Base-by-base conservation (phyloP, 108 stramenopile genomes). In the Cyclotella choctawhatcheeana region DNA sequence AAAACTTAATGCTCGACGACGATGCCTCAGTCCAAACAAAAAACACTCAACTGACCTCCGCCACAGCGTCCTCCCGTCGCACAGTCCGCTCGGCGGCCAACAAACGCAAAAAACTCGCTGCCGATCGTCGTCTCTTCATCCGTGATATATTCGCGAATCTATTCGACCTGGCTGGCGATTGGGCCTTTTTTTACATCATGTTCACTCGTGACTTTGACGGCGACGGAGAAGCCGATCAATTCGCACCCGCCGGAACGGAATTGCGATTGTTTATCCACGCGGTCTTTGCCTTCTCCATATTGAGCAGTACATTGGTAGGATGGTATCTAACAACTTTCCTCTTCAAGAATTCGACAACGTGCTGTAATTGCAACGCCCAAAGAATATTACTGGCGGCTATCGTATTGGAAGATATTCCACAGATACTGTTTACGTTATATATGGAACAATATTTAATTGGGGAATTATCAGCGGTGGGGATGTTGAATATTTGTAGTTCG, bases 401-500 rank as follows among this genome's bases (percentile, higher is more conserved):
- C 5, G 1, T 77, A 18, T 8, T 71, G 0, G 62, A 77, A 52
- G 76, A 77, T 50, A 21, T 77, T 30, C 76, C 76, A 16, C 76
- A 77, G 34, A 68, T 77, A 31, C 2, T 64, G 18, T 50, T 70
- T n/a, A 58, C 69, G 17, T 7, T 35, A 0, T 77, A 51, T 10
- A 65, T 77, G 60, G 76, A 77, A 27, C 31, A 59, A 40, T 31
- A 50, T 3, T 60, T 47, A 10, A 24, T 69, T 0, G 76, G 69
- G 8, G 44, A 44, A 0, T 31, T 77, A 43, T 22, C 64, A 32
- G 54, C 76, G 0, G 69, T 53, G 33, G 76, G 64, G 29, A 55
- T 70, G 35, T 22, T 77, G 47, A 77, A 70, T 51, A 70, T 77
- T 40, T 77, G 76, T 37, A 67, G 66, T 14, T 77, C 76, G 48